Percentiles rank a stretch among this genome's conserved stretches.
phyloP scores from a whole-genome alignment of 169 alveolate genomes.

The Cryptosporidium sp. region DNA sequence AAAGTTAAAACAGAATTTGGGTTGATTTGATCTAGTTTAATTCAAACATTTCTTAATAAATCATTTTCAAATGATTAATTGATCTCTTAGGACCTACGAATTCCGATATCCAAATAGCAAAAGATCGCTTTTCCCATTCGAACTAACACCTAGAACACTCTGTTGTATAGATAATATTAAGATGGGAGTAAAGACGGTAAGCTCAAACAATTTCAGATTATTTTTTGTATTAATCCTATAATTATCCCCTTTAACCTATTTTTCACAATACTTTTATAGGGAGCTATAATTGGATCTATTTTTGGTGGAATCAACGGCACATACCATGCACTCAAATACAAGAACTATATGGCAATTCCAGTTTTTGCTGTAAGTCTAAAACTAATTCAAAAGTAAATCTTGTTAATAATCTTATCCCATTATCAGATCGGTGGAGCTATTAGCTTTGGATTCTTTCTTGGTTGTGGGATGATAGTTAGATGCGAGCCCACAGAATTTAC shows the following conservation, averaged over 20 bases:
- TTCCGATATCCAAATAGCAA: slow-evolving; percentile 7
- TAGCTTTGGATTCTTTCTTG: slow-evolving; percentile 88
- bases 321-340: slow-evolving; percentile 85
- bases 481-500: slow-evolving; percentile 76
- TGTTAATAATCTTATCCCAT: background rate
- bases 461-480: slow-evolving; percentile 90
- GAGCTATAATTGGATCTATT: slow-evolving; percentile 91
- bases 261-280: slow-evolving; percentile 75
- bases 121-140: slow-evolving; percentile 29
- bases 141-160: slow-evolving; percentile 80
- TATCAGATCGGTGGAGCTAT: slow-evolving; percentile 87
- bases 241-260: background rate
- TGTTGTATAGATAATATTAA: slow-evolving; percentile 89
- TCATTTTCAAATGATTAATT: background rate
- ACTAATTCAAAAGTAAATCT: background rate
- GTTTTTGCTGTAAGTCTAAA: slow-evolving; percentile 82
- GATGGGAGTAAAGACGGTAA: slow-evolving; percentile 90
- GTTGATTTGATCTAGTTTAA: background rate
- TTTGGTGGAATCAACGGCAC: slow-evolving; percentile 90
- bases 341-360: slow-evolving; percentile 86
- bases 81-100: background rate
- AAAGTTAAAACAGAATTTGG: background rate
- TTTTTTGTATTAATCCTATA: background rate
- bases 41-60: background rate
- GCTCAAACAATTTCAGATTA: slow-evolving; percentile 8